phyloP scores from a whole-genome alignment of 139 green algal genomes.

The Pleodorina starrii region DNA sequence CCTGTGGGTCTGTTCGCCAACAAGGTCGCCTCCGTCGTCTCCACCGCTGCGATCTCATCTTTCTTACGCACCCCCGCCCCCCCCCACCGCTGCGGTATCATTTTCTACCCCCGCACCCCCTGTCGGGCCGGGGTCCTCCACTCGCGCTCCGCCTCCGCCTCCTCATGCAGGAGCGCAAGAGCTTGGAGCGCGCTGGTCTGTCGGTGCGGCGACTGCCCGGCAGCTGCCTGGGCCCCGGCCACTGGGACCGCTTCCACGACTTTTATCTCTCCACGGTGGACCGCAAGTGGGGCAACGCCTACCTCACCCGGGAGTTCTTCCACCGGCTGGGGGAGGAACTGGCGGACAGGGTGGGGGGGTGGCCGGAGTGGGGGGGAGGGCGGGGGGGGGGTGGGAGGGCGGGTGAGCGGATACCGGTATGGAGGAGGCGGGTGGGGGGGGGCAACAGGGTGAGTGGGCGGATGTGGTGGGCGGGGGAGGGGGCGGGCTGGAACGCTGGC shows the following conservation, averaged over 20 bases:
- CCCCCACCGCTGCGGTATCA: too few species aligned
- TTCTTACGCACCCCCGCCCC: too few species aligned
- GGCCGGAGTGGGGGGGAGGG: neutral
- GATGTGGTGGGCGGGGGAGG: neutral
- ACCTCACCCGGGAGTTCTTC: conserved; percentile 95
- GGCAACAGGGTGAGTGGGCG: neutral
- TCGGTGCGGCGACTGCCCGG: conserved; percentile 75
- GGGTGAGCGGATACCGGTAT: too few species aligned
- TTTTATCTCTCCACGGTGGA: conserved; percentile 78
- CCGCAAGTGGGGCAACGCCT: conserved; percentile 87
- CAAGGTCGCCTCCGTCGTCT: too few species aligned
- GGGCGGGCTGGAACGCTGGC: too few species aligned
- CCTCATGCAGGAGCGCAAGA: conserved; percentile 21
- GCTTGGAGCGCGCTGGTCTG: conserved; percentile 65
- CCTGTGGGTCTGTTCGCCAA: too few species aligned
- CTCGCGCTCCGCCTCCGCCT: too few species aligned
- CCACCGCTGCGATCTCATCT: too few species aligned
- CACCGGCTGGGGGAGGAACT: conserved; percentile 73
- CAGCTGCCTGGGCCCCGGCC: conserved; percentile 63
- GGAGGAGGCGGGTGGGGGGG: too few species aligned
- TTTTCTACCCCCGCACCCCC: too few species aligned
- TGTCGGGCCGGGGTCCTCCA: too few species aligned
- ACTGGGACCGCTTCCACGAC: conserved; percentile 89
- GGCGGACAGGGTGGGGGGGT: conserved; percentile 46
- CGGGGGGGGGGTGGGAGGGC: neutral